These are phyloP conservation scores for Penicillium sp. DNA, from an alignment of 2,329 filamentous ascomycete species.

Conservation along the genomic window DNA sequence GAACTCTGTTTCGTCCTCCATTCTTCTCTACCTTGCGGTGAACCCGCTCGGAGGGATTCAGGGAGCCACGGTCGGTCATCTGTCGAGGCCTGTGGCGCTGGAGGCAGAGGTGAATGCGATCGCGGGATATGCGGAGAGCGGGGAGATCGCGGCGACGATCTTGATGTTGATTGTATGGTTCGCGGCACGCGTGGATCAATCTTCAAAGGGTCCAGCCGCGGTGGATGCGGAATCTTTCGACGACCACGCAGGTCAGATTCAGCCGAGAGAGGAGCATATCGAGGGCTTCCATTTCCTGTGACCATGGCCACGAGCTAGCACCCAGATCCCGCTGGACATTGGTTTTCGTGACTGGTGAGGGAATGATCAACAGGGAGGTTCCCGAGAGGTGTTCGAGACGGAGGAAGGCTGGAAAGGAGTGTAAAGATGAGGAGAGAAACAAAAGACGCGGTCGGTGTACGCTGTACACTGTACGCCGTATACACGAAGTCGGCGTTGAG, in stretches of 20 bases:
- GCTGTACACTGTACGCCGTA: conserved; percentile 6
- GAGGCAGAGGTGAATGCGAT: conserved; percentile 30
- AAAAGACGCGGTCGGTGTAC: conserved; percentile 3
- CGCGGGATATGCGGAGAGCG: conserved; percentile 26
- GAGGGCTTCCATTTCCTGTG: conserved; percentile 47
- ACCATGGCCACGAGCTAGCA: conserved; percentile 48
- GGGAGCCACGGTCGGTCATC: conserved; percentile 27
- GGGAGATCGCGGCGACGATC: conserved; percentile 26
- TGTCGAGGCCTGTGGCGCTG: conserved; percentile 1
- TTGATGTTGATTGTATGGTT: conserved; percentile 22
- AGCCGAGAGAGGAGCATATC: conserved; percentile 38
- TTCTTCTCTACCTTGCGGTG: conserved; percentile 24
- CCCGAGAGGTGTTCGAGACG: conserved; percentile 7
- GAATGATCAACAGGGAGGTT: conserved; percentile 9
- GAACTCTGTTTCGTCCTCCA: conserved; percentile 25
- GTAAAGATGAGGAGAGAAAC: neutral
- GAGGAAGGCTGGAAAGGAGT: neutral
- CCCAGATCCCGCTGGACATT: conserved; percentile 47
- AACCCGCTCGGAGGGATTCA: conserved; percentile 22
- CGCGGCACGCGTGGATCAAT: conserved; percentile 34
- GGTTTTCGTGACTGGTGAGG: conserved; percentile 32
- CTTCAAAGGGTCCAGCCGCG: conserved; percentile 36
- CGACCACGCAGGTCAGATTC: conserved; percentile 38
- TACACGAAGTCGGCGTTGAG: conserved; percentile 3
- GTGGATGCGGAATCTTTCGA: conserved; percentile 36